phyloP scores from a whole-genome alignment of 352 stramenopile genomes.

The Phytophthora aleatoria region DNA sequence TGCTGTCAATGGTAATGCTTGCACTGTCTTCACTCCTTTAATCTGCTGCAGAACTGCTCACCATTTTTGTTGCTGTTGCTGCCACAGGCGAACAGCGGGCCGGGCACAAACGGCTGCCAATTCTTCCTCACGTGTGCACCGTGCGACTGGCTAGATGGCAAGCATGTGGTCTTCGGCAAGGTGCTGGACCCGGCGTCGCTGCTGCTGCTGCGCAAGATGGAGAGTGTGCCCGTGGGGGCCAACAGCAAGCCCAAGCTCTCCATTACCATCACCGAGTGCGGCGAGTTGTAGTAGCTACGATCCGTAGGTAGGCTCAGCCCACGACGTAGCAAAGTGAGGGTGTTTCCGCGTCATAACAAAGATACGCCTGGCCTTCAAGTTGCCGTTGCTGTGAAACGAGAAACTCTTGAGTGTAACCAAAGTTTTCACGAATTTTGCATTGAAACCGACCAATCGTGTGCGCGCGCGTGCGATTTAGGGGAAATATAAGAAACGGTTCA shows the following conservation, averaged over 20 bases:
- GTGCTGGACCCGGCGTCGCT: slow-evolving; percentile 87
- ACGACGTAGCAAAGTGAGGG: neutral
- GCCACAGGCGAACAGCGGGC: slow-evolving; percentile 92
- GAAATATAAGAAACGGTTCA: neutral
- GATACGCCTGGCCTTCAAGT: slow-evolving; percentile 4
- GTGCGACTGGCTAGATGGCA: slow-evolving; percentile 95
- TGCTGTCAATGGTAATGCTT: slow-evolving; percentile 77
- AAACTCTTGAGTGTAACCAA: neutral
- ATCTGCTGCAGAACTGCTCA: neutral
- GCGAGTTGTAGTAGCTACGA: slow-evolving; percentile 70
- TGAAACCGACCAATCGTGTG: neutral
- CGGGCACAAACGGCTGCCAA: slow-evolving; percentile 94
- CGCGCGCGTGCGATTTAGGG: neutral
- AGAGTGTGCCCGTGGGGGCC: slow-evolving; percentile 85
- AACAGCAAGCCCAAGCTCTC: slow-evolving; percentile 90
- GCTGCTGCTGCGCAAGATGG: slow-evolving; percentile 90
- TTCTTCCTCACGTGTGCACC: slow-evolving; percentile 96
- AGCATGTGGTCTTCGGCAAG: slow-evolving; percentile 97
- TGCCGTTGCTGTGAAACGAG: neutral
- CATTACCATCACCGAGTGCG: slow-evolving; percentile 89
- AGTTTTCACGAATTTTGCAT: neutral
- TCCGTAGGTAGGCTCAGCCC: too few relatives aligned
- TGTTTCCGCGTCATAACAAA: slow-evolving; percentile 2
- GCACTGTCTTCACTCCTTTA: slow-evolving; percentile 2
- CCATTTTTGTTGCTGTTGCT: neutral